Evolutionary conservation across 2,329 filamentous ascomycete genomes (phyloP), one percentile per base, ranked within the genome.

Genomic region (Westerdykella sp.): DNA sequence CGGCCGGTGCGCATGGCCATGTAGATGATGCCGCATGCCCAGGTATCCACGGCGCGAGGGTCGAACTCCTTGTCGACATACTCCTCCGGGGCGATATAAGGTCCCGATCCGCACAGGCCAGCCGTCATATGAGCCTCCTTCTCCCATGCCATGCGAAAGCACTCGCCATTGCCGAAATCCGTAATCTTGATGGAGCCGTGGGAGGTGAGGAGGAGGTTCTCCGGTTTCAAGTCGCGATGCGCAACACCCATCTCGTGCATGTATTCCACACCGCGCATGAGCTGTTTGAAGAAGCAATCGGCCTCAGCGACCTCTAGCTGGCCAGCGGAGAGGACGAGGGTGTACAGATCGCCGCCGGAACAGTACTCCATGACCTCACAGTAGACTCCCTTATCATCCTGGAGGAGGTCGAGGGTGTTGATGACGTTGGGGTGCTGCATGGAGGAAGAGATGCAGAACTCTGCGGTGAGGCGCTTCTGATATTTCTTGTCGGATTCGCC

Each of bases 361-460:
- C 93, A 98, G 64, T 93, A 98, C 69, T 98, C 93, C 93, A 98
- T 98, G 41, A 98, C 93, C 67, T 98, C 93, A 69, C 93, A 98
- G 68, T 93, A 97, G 63, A 95, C 89, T 47, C 93, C 93, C 71
- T 97, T 97, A 57, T 91, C 82, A 61, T 98, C 93, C 69, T 96
- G 87, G 34, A 98, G 78, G 10, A 98, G 78, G 63, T 98, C 93
- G 41, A 98, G 79, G 1, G 93, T 98, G 68, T 96, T 93, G 56
- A 98, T 98, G 59, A 98, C 88, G 63, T 98, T 98, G 12, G 93
- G 91, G 64, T 98, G 93, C 50, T 90, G 87, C 48, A 98, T 80
- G 9, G 90, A 95, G 0, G 91, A 97, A 1, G 93, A 97, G 56
- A 98, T 97, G 71, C 93, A 97, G 67, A 98, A 98, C 63, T 98